Evolutionary conservation across 2,329 filamentous ascomycete species (phyloP).

Genomic region (Fusarium sp.): DNA sequence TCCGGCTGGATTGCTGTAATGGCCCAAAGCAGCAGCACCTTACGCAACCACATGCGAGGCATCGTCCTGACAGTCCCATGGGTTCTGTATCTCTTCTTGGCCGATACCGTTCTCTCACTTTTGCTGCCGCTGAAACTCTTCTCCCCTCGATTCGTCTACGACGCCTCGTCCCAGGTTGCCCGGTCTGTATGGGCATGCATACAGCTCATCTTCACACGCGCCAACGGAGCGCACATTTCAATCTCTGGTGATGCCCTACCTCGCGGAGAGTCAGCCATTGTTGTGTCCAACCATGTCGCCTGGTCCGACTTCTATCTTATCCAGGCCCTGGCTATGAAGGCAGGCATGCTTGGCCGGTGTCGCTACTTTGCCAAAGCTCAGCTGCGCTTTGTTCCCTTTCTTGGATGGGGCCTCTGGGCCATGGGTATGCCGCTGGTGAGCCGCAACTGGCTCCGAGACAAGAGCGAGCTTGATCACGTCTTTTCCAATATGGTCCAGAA

Average conservation of each 20-base stretch:
- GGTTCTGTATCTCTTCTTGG: conserved; percentile 63
- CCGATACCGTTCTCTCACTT: conserved; percentile 63
- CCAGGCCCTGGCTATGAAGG: conserved; percentile 64
- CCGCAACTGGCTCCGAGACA: conserved; percentile 69
- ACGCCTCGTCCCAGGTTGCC: conserved; percentile 66
- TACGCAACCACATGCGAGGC: conserved; percentile 57
- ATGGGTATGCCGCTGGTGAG: conserved; percentile 74
- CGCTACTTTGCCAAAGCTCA: conserved; percentile 73
- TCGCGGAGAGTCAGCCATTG: conserved; percentile 67
- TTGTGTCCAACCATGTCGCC: conserved; percentile 69
- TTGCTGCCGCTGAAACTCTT: conserved; percentile 61
- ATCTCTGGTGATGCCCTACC: conserved; percentile 65
- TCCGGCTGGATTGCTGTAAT: conserved; percentile 2
- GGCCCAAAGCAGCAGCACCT: conserved; percentile 20
- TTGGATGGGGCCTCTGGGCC: conserved; percentile 73
- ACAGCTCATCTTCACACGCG: conserved; percentile 65
- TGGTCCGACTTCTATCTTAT: conserved; percentile 76
- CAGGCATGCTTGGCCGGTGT: conserved; percentile 70
- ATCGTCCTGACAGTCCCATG: conserved; percentile 61
- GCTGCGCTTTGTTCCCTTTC: conserved; percentile 68
- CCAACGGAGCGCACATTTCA: conserved; percentile 66
- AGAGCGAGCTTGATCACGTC: conserved; percentile 66
- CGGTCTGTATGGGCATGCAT: conserved; percentile 68
- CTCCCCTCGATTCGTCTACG: conserved; percentile 63
- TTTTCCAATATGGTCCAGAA: conserved; percentile 65